Percentiles rank a stretch among this genome's conserved stretches.
Conservation (phyloP, 2,329 filamentous ascomycete genomes). For the Pestalotiopsis sp. region DNA sequence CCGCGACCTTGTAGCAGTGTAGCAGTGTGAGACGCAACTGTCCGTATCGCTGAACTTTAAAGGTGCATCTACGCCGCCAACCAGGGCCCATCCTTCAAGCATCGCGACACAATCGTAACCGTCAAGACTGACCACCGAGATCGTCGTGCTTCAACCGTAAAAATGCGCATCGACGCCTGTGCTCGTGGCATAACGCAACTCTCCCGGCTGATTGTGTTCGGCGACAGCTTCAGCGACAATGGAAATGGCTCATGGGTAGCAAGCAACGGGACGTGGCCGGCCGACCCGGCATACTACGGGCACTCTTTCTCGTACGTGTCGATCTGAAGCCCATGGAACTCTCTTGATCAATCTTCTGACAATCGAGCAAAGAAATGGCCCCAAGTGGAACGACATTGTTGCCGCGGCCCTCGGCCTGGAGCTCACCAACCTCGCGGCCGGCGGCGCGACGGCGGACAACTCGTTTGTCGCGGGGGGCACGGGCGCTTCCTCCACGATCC, state of each 20-base stretch:
- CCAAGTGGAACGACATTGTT: neutral
- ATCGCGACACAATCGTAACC: neutral
- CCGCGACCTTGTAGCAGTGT: no score
- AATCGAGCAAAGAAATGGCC: neutral
- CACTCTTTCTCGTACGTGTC: neutral
- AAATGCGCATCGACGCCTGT: neutral
- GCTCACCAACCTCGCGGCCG: neutral
- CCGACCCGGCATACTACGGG: neutral
- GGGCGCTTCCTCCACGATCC: neutral
- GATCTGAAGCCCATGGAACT: neutral
- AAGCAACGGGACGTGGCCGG: neutral
- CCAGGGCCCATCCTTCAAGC: neutral
- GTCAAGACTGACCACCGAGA: neutral
- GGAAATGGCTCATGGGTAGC: constrained; percentile 1
- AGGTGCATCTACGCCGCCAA: no score
- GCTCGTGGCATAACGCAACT: neutral
- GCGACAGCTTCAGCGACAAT: constrained; percentile 2
- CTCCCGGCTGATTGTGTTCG: neutral
- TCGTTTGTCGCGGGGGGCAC: neutral
- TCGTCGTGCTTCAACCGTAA: neutral
- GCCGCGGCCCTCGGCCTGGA: neutral
- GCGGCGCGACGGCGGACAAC: neutral
- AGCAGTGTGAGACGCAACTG: no score
- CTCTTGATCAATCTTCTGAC: neutral
- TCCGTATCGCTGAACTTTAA: no score